Percentiles rank a stretch among this genome's conserved stretches.
These are phyloP conservation scores for Hygrocybe punicea DNA, from an alignment of 768 basidiomycete species.

Conservation along the genomic window DNA sequence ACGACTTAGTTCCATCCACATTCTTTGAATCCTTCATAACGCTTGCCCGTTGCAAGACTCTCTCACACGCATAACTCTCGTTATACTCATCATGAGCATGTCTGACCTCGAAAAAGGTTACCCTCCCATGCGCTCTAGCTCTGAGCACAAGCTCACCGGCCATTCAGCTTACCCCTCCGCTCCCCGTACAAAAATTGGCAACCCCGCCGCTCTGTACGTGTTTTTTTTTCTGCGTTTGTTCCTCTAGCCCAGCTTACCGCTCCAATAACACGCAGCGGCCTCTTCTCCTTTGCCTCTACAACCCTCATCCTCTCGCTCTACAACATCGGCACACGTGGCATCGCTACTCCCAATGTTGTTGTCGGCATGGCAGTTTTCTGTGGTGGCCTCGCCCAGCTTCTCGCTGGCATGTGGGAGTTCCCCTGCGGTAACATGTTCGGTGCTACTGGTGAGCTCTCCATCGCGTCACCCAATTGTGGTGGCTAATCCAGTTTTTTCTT, in stretches of 20 bases:
- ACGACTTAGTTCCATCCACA: too few species aligned
- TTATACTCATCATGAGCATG: too few species aligned
- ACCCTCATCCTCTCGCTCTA: slow-evolving; percentile 75
- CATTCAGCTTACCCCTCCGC: too few species aligned
- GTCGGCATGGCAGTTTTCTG: slow-evolving; percentile 44
- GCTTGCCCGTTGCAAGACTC: too few species aligned
- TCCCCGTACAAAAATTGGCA: slow-evolving; percentile 39
- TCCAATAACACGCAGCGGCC: slow-evolving; percentile 45
- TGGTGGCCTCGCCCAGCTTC: slow-evolving; percentile 72
- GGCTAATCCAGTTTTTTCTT: not conserved
- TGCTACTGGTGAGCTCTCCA: slow-evolving; percentile 52
- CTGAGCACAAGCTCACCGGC: too few species aligned
- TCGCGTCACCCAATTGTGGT: not conserved
- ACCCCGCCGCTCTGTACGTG: slow-evolving; percentile 57
- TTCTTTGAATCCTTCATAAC: too few species aligned
- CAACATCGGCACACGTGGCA: slow-evolving; percentile 58
- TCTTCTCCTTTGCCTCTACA: slow-evolving; percentile 81
- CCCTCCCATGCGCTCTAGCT: too few species aligned
- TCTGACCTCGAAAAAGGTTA: too few species aligned
- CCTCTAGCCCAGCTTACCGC: slow-evolving; percentile 3
- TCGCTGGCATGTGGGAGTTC: slow-evolving; percentile 82
- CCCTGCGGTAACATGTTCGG: slow-evolving; percentile 61
- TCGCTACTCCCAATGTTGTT: slow-evolving; percentile 64
- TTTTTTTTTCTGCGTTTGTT: slow-evolving; percentile 7
- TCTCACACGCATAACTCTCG: too few species aligned